Evolutionary conservation across 805 yeast genomes (phyloP).

Genomic region (Yarrowia sp.): DNA sequence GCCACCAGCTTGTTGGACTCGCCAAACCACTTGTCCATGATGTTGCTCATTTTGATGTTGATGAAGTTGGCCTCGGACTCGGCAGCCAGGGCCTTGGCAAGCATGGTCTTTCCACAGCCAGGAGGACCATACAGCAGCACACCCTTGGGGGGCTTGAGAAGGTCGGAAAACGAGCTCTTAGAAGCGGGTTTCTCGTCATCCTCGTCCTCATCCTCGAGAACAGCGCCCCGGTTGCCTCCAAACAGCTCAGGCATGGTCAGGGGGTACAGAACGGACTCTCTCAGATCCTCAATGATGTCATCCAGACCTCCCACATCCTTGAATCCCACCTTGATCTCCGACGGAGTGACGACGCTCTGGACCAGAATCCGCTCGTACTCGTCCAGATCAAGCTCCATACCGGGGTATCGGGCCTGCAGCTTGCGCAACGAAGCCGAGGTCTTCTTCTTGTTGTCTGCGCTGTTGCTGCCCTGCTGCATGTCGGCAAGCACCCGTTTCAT

Average conservation of each 20-base stretch:
- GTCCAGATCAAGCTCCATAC: conserved; percentile 60
- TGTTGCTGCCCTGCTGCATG: conserved; percentile 53
- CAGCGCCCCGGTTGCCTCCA: conserved; percentile 11
- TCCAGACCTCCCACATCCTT: conserved; percentile 90
- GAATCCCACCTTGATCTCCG: conserved; percentile 78
- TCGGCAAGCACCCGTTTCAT: conserved; percentile 43
- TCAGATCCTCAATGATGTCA: conserved; percentile 77
- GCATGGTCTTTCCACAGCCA: conserved; percentile 97
- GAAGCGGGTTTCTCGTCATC: neutral
- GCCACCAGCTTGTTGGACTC: conserved; percentile 93
- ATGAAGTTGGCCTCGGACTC: conserved; percentile 92
- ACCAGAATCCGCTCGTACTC: conserved; percentile 81
- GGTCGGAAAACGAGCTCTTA: conserved; percentile 44
- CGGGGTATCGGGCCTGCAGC: conserved; percentile 67
- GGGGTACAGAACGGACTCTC: conserved; percentile 89
- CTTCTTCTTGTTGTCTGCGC: conserved; percentile 67
- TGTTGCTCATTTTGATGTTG: conserved; percentile 88
- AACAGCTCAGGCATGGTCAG: conserved; percentile 55
- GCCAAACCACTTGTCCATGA: conserved; percentile 98
- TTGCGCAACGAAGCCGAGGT: conserved; percentile 64
- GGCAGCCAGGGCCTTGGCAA: conserved; percentile 92
- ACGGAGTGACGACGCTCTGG: conserved; percentile 81
- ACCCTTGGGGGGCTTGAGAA: conserved; percentile 92
- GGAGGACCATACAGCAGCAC: conserved; percentile 94
- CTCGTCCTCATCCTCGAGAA: neutral